Evolutionary conservation across 2,329 filamentous ascomycete species (phyloP), one percentile per base, ranked within the genome.

Genomic region (Cordyceps militaris): DNA sequence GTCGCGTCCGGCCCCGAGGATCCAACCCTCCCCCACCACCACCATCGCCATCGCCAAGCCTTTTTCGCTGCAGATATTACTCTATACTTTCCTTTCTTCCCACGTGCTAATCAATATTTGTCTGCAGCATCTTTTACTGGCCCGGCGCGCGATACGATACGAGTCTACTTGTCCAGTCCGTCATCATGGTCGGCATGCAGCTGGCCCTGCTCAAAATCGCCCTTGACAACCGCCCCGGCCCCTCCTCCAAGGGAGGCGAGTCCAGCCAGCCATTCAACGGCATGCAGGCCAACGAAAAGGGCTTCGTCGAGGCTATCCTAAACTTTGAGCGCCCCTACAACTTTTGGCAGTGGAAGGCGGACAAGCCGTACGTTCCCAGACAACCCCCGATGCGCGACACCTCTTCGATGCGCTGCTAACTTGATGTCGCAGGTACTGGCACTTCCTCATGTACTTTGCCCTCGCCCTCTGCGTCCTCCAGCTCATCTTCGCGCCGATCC

Each of bases 281-380:
- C 23, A 66, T 74, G 8, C 69, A 76, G 40, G 74, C 77, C 61
- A 73, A 69, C 10, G 34, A 63, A 68, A 58, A 56, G 43, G 55
- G 59, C 23, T 55, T 58, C 19, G 34, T 58, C 42, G 59, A 55
- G 56, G 60, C 24, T 52, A 24, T 66, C 7, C 67, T 67, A 59
- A 65, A 66, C 10, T 66, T 66, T n/a, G 77, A 76, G 60, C 77
- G 89, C 24, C 89, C 89, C 0, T 92, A 85, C 68, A 81, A 85
- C 66, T 93, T 93, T 70, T 93, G 89, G 89, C 88, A 89, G 71
- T 93, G 89, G 89, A 80, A 84, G 58, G 83, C 82, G 21, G 79
- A 84, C 6, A 85, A 84, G 65, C 87, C 88, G 74, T 86, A 69
- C 60, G 81, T 76, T n/a, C 36, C 14, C 44, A 21, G 21, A 21